These are phyloP conservation scores for Aspergillus pseudoterreus DNA, from an alignment of 2,329 filamentous ascomycete species.

Conservation along the genomic window DNA sequence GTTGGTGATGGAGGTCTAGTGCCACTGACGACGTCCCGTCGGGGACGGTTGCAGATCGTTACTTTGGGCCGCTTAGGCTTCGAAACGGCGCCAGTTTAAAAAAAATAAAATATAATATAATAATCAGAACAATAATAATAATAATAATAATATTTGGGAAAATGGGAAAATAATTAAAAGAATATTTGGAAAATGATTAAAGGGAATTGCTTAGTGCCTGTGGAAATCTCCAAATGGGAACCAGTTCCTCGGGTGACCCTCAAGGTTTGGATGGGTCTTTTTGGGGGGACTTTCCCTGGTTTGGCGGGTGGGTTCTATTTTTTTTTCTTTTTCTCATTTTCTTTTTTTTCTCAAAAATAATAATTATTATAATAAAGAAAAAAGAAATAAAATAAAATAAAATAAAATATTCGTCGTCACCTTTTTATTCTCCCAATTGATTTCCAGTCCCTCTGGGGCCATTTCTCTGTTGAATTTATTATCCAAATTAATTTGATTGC, in stretches of 20 bases:
- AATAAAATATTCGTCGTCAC: not conserved
- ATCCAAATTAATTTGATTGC: slow-evolving; percentile 9
- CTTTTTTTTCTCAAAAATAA: not conserved
- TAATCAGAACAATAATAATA: slow-evolving; percentile 6
- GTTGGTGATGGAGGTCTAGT: slow-evolving; percentile 25
- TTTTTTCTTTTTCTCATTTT: slow-evolving; percentile 2
- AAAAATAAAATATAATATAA: slow-evolving; percentile 10
- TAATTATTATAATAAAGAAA: too few species aligned
- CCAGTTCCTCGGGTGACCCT: slow-evolving; percentile 32
- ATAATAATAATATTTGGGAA: not conserved
- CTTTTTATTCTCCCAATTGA: not conserved
- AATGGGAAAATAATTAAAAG: slow-evolving; percentile 1
- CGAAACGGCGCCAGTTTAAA: slow-evolving; percentile 25
- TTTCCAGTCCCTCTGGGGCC: not conserved
- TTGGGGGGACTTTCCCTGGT: slow-evolving; percentile 10
- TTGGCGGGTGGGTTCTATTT: slow-evolving; percentile 3
- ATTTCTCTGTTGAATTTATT: slow-evolving; percentile 3
- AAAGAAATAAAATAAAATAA: too few species aligned
- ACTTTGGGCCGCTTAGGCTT: slow-evolving; percentile 24
- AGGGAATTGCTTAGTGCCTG: slow-evolving; percentile 8
- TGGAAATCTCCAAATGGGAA: slow-evolving; percentile 24
- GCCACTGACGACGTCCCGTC: slow-evolving; percentile 41
- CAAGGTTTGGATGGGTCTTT: slow-evolving; percentile 16
- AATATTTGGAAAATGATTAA: not conserved
- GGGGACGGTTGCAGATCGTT: slow-evolving; percentile 39